Conservation (phyloP, 306 rosid genomes). For the Psophocarpus tetragonolobus region DNA sequence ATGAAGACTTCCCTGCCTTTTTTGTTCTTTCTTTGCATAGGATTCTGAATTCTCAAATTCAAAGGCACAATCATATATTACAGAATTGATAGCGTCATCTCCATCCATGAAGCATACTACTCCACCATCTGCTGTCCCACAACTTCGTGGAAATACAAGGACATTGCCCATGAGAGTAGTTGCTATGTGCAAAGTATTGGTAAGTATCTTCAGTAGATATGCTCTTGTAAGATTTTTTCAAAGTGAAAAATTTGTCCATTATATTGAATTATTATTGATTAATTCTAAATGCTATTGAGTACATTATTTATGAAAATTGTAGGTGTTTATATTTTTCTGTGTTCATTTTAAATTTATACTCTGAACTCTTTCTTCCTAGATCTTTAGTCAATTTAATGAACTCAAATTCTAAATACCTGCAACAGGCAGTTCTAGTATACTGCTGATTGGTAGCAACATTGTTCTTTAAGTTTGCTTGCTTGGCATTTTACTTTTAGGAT, state of each 20-base stretch:
- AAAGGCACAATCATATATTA: conserved; percentile 54
- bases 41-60: conserved; percentile 66
- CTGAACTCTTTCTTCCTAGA: neutral
- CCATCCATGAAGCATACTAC: conserved; percentile 43
- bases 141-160: conserved; percentile 51
- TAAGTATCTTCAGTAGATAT: conserved; percentile 40
- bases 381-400: neutral
- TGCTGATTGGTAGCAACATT: neutral
- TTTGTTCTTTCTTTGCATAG: conserved; percentile 37
- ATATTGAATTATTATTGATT: neutral
- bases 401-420: neutral
- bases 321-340: neutral
- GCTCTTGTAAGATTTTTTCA: neutral
- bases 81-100: conserved; percentile 61
- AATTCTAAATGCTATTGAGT: neutral
- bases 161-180: conserved; percentile 68
- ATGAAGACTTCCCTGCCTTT: neutral
- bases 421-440: neutral
- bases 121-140: conserved; percentile 53
- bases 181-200: conserved; percentile 77
- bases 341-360: neutral
- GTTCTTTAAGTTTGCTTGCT: neutral
- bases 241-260: neutral
- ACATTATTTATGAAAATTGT: neutral
- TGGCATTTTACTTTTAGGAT: neutral